Evolutionary conservation across 345 rosid species (phyloP).

Genomic region (Clarkia xantiana): DNA sequence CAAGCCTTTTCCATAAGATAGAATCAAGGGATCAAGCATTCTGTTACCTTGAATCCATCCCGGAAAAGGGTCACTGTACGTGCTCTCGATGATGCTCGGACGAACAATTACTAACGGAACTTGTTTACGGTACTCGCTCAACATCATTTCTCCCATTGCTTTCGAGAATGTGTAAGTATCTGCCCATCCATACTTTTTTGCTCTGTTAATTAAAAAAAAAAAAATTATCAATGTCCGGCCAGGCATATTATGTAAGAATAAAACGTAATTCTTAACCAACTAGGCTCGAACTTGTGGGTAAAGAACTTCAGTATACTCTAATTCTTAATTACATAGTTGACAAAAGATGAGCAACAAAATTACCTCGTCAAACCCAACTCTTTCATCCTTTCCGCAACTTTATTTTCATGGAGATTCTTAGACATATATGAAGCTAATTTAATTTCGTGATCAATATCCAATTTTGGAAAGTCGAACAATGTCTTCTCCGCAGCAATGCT

Average conservation of each 20-base stretch:
- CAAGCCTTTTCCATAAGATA: slow-evolving; percentile 22
- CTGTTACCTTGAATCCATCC: slow-evolving; percentile 29
- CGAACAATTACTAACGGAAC: slow-evolving; percentile 17
- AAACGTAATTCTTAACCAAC: slow-evolving; percentile 27
- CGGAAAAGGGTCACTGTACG: slow-evolving; percentile 24
- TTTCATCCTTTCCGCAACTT: no score
- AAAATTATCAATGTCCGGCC: no score
- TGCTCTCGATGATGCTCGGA: slow-evolving; percentile 22
- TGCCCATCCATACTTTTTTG: slow-evolving; percentile 20
- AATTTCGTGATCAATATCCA: slow-evolving; percentile 20
- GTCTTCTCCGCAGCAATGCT: slow-evolving; percentile 5
- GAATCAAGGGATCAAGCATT: slow-evolving; percentile 22
- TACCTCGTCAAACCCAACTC: no score
- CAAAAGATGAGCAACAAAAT: no score
- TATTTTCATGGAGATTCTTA: slow-evolving; percentile 7
- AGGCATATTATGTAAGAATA: background rate
- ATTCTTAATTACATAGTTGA: no score
- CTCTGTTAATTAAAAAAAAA: slow-evolving; percentile 7
- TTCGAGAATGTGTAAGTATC: slow-evolving; percentile 20
- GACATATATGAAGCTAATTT: slow-evolving; percentile 17
- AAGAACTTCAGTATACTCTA: no score
- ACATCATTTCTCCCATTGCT: slow-evolving; percentile 27
- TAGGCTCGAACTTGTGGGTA: no score
- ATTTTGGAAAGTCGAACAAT: background rate
- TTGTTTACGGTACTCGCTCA: slow-evolving; percentile 7